phyloP scores from a whole-genome alignment of 192 early-diverging fungal species.

The Coemansia asiatica region DNA sequence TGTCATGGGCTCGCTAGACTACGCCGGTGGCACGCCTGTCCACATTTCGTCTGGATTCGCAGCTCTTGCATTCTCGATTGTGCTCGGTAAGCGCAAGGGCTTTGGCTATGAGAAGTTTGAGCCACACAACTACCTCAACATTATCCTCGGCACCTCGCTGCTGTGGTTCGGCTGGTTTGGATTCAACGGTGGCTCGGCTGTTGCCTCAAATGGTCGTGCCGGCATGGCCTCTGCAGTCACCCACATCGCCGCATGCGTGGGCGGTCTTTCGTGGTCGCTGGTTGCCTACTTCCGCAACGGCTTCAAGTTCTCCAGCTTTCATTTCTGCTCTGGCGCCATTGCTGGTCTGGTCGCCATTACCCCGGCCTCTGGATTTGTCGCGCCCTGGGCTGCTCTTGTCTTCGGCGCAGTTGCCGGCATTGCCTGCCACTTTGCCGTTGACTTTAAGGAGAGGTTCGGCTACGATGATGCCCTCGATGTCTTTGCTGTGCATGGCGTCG shows the following conservation, averaged over 20 bases:
- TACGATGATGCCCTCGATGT: slow-evolving; percentile 94
- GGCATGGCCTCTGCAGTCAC: slow-evolving; percentile 84
- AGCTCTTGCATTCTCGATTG: slow-evolving; percentile 83
- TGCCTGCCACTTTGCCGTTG: slow-evolving; percentile 77
- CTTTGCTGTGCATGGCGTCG: slow-evolving; percentile 86
- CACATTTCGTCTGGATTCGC: slow-evolving; percentile 89
- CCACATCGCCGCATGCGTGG: slow-evolving; percentile 80
- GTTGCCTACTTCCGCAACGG: slow-evolving; percentile 76
- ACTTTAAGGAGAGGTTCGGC: slow-evolving; percentile 79
- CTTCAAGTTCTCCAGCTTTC: slow-evolving; percentile 82
- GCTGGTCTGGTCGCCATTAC: slow-evolving; percentile 92
- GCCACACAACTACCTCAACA: slow-evolving; percentile 90
- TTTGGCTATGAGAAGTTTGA: slow-evolving; percentile 70
- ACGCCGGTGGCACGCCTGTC: slow-evolving; percentile 95
- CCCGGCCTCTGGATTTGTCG: slow-evolving; percentile 85
- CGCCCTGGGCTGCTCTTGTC: slow-evolving; percentile 76
- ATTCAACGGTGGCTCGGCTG: slow-evolving; percentile 90
- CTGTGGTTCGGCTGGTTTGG: slow-evolving; percentile 98
- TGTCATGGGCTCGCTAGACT: slow-evolving; percentile 84
- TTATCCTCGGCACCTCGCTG: slow-evolving; percentile 84
- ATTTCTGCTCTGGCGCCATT: slow-evolving; percentile 93
- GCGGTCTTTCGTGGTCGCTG: slow-evolving; percentile 80
- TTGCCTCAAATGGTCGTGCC: slow-evolving; percentile 79
- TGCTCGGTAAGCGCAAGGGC: slow-evolving; percentile 80
- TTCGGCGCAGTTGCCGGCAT: slow-evolving; percentile 75